A percentile compares a stretch with the other conserved stretches of the same genome.
phyloP scores from a whole-genome alignment of 805 yeast genomes.

The Cyberlindnera amylophila region DNA sequence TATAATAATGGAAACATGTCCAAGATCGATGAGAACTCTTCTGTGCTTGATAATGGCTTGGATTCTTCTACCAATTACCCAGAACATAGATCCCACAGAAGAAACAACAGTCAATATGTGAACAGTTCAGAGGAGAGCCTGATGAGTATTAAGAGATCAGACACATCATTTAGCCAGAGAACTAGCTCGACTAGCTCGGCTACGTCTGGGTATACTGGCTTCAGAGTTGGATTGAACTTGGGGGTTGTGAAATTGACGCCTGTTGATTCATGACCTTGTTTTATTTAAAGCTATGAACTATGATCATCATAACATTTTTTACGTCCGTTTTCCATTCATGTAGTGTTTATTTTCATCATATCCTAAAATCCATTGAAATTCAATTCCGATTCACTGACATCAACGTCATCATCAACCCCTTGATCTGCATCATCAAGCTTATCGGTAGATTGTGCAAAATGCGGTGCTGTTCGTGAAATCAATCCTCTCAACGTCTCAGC shows the following conservation, averaged over 20 bases:
- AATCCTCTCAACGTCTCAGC: slow-evolving; percentile 21
- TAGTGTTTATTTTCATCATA: too few species aligned
- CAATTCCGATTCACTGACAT: slow-evolving; percentile 14
- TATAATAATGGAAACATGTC: slow-evolving; percentile 4
- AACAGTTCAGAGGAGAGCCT: slow-evolving; percentile 9
- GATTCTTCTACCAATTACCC: not conserved
- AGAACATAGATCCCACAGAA: not conserved
- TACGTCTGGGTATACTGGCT: slow-evolving; percentile 1
- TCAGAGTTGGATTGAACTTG: slow-evolving; percentile 45
- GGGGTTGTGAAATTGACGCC: slow-evolving; percentile 54
- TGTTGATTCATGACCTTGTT: not conserved
- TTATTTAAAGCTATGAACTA: too few species aligned
- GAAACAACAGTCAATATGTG: not conserved
- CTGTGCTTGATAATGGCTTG: not conserved
- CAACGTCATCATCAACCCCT: slow-evolving; percentile 9
- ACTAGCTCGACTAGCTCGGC: slow-evolving; percentile 4
- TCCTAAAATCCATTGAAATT: slow-evolving; percentile 18
- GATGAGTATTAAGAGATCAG: slow-evolving; percentile 8
- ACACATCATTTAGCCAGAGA: slow-evolving; percentile 3
- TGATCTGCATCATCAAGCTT: too few species aligned
- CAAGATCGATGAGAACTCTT: slow-evolving; percentile 6
- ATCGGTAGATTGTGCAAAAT: not conserved
- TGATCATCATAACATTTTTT: not conserved
- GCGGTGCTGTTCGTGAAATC: slow-evolving; percentile 6
- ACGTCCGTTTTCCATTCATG: too few species aligned